Evolutionary conservation across 192 early-diverging fungal genomes (phyloP), one percentile per base, ranked within the genome.

Genomic region (Mortierella alpina): DNA sequence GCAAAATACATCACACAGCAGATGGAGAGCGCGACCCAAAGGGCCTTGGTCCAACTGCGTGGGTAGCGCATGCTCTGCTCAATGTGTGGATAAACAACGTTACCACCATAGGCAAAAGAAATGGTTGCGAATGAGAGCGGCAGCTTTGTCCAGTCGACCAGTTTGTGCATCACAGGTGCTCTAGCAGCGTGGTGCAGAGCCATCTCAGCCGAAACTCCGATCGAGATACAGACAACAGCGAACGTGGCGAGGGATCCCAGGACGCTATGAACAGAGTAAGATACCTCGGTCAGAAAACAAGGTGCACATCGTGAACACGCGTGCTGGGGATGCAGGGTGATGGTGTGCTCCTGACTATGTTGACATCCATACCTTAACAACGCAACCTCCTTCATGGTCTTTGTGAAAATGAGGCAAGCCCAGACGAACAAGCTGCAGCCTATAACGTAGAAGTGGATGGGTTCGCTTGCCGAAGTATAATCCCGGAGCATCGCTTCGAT

Each of bases 41-140:
- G 69, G 5, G 93, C 94, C 8, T 63, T 85, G 18, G 86, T 82
- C 88, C 93, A 96, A 20, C 88, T 76, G 20, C 90, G 75, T 10
- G 94, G 94, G 52, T 91, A 75, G 46, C 72, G 83, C 94, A 96
- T 94, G 52, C 88, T 84, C 2, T 87, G 84, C 66, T 96, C 92
- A 6, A 94, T 89, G 64, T 96, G 92, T 4, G 94, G 90, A 59
- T 94, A 96, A 10, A 94, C 91, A 20, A 91, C 91, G 31, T 93
- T 93, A 6, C 93, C 94, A 45, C 88, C 78, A 57, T 86, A 95
- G n/a, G 91, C 89, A 69, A 93, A 95, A 17, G 88, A 83, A 68
- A 95, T 91, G 6, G 90, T 90, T 7, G 90, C 91, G 3, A 95
- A 77, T 0, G 92, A 90, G 9, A 89, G 75, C 2, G 93, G 92